Base-by-base conservation (phyloP, 345 rosid species). In the Schrenkiella parvula region DNA sequence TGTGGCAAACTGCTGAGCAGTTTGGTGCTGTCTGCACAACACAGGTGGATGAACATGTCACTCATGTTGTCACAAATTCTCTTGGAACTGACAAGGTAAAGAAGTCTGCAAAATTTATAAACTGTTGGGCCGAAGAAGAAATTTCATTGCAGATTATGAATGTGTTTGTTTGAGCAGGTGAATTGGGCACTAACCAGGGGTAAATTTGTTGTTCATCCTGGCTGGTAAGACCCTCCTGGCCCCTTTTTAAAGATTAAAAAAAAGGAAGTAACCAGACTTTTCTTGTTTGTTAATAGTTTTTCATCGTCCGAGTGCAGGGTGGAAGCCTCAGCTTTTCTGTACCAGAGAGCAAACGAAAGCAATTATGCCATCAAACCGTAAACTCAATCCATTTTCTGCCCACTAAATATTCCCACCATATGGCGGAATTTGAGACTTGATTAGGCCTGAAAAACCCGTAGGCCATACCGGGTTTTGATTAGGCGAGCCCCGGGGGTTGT, bases 1-100 rank as follows among this genome's bases (percentile, higher is more conserved):
- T 95, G 77, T 95, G 99, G 99, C 96, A 91, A 83, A 87, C 87
- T 14, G 99, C 99, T 38, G 98, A 89, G 71, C 98, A 95, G 79
- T 95, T 95, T 79, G 99, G 99, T 80, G 99, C 99, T 22, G 88
- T 81, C 42, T 95, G 99, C 83, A 86, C 90, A 50, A 89, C 83
- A 55, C 95, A 91, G 76, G 81, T 87, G 52, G 98, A 95, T 41
- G 98, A 91, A 32, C 88, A 87, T 80, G 95, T 91, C 26, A 93
- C 99, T 43, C 99, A 93, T 84, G 99, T 93, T 68, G 99, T 93
- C 68, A 92, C 98, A 74, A 87, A 86, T 79, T 84, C 96, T 29
- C 98, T 80, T 63, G 99, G 99, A 23, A 95, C 99, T 14, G 98
- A 95, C 68, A 95, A 95, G 99, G 99, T 95, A 86, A 39, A 12